phyloP scores from a whole-genome alignment of 176 grass and related monocot species.

The Cocos nucifera region DNA sequence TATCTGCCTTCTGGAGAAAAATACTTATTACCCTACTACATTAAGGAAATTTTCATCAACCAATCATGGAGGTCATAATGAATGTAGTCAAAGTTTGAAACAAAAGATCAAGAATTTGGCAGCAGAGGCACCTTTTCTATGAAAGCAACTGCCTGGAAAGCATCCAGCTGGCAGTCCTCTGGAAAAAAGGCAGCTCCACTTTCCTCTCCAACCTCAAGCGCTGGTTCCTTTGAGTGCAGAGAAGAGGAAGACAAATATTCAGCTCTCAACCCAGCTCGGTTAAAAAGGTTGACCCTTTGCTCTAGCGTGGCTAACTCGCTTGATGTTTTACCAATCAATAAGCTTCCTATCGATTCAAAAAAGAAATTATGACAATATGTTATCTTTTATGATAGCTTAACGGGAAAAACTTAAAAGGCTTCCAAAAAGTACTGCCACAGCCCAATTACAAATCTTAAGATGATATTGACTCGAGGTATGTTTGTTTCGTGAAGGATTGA shows the following conservation, averaged over 20 bases:
- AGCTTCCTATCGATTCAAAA: constrained; percentile 47
- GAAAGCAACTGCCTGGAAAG: constrained; percentile 58
- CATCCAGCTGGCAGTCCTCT: constrained; percentile 76
- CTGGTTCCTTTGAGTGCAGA: constrained; percentile 49
- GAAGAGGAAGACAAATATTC: constrained; percentile 50
- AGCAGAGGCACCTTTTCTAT: constrained; percentile 60
- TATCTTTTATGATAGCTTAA: too few species aligned
- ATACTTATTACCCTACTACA: constrained; percentile 57
- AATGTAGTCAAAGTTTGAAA: neutral
- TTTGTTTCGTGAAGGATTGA: too few species aligned
- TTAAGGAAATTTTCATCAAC: constrained; percentile 2
- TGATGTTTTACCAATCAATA: constrained; percentile 59
- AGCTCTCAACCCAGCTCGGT: constrained; percentile 50
- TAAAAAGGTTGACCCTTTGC: constrained; percentile 49
- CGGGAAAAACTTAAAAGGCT: too few species aligned
- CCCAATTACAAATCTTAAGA: too few species aligned
- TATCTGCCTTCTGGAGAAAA: constrained; percentile 70
- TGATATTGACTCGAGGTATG: too few species aligned
- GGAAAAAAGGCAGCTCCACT: constrained; percentile 64
- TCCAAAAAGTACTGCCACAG: too few species aligned
- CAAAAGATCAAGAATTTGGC: neutral
- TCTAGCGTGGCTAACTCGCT: constrained; percentile 50
- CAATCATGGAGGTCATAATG: constrained; percentile 2
- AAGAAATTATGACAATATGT: neutral
- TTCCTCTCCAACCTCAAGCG: constrained; percentile 49